Base-by-base conservation (phyloP, 1,284 basidiomycete genomes). In the Tilletia indica region DNA sequence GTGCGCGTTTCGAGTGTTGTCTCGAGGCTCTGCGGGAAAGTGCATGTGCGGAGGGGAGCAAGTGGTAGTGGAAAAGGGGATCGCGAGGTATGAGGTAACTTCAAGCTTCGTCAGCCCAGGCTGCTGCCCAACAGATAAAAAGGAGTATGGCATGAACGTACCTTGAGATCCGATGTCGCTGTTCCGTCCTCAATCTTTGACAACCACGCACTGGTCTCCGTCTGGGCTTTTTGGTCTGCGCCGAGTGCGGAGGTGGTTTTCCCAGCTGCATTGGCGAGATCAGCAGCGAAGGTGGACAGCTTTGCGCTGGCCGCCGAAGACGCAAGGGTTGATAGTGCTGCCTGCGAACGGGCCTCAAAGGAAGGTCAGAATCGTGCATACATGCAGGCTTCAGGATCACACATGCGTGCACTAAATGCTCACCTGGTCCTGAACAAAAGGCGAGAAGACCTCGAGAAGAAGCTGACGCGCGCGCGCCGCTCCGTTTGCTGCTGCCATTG, bases 1-100 rank as follows among this genome's bases (percentile, higher is more conserved):
- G 81, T 83, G 51, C 74, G 67, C 45, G 69, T 72, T 61, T 78
- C 70, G 54, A 83, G 78, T 38, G 36, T 64, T 39, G 61, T 64
- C 36, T 64, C 61, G 6, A 64, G 31, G 54, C 47, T 36, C 69
- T 48, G 49, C 21, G 42, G 54, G 47, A 8, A 14, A 36, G 54
- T 21, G 16, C 42, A 11, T 6, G 19, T n/a, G 56, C n/a, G 61
- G 34, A 16, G 9, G 16, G 34, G 39, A 14, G 48, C 21, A 69
- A 16, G 67, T 48, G 12, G 31, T 21, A 36, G 42, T 21, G 66
- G 36, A 68, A 68, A 21, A 19, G 8, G 8, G 31, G 8, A 45
- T 45, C 42, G 42, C 14, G 42, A 45, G 42, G 14, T 14, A 3
- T 3, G 42, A 14, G 14, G 21, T 31, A 25, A 31, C 56, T 58